Evolutionary conservation across 129 eudicot genomes (phyloP).

Genomic region (Lonicera japonica): DNA sequence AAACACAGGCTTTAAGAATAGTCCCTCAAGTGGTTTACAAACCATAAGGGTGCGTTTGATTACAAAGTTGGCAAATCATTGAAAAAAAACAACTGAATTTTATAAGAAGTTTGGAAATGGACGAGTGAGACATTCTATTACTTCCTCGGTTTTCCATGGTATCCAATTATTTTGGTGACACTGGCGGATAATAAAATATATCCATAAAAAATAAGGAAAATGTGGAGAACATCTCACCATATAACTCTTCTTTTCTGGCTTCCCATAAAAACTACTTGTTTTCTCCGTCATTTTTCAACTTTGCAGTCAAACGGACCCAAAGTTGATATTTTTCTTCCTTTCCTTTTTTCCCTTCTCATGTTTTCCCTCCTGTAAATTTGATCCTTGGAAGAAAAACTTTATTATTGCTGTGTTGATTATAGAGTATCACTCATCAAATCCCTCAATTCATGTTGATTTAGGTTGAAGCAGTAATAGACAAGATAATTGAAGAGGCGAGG

Average conservation of each 20-base stretch:
- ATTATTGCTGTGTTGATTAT: neutral
- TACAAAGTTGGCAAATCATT: too few relatives aligned
- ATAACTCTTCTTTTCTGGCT: neutral
- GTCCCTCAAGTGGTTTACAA: neutral
- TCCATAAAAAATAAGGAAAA: too few relatives aligned
- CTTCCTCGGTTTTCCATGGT: too few relatives aligned
- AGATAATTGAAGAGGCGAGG: constrained; percentile 52
- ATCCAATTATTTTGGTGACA: too few relatives aligned
- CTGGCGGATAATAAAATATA: too few relatives aligned
- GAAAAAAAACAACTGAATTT: too few relatives aligned
- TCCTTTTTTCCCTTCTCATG: too few relatives aligned
- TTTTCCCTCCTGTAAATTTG: too few relatives aligned
- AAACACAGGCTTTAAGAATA: neutral
- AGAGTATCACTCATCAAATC: neutral
- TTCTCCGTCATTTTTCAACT: neutral
- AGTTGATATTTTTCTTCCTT: too few relatives aligned
- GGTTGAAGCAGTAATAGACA: constrained; percentile 56
- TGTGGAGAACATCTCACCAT: too few relatives aligned
- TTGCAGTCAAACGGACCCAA: neutral
- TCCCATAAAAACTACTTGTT: neutral
- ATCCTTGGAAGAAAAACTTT: neutral
- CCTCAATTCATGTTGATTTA: constrained; percentile 6
- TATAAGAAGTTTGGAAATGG: too few relatives aligned
- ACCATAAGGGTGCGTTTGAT: neutral
- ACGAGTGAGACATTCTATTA: too few relatives aligned